Conservation (phyloP, 208 protist species). For the Leptomonas pyrrhocoris region DNA sequence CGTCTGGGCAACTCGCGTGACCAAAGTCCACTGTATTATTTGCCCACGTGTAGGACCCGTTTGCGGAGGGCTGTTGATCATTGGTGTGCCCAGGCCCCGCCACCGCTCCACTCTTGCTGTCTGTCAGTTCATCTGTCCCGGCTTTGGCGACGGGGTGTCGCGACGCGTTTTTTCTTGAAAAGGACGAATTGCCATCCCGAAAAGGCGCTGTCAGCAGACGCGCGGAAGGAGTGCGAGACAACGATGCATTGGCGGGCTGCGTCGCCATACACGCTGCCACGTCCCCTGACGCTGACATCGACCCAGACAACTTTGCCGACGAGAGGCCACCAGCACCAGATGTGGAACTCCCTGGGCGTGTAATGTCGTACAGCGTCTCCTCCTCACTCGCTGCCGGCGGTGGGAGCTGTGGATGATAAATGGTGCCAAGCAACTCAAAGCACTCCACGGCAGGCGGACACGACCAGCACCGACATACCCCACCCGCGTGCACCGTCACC, state of each 20-base stretch:
- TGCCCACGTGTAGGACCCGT: background rate
- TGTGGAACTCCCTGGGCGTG: background rate
- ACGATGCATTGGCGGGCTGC: background rate
- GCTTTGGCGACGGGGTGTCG: background rate
- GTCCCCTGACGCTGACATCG: background rate
- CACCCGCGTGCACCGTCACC: conserved; percentile 47
- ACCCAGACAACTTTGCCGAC: background rate
- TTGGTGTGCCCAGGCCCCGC: background rate
- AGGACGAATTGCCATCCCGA: background rate
- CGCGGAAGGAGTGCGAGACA: background rate
- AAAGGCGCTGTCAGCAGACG: conserved; percentile 8
- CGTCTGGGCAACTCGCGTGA: background rate
- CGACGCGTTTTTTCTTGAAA: background rate
- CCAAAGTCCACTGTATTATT: background rate
- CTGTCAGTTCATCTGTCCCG: background rate
- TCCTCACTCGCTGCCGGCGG: background rate
- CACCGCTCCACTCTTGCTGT: background rate
- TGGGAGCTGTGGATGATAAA: conserved; percentile 29
- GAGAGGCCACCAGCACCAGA: background rate
- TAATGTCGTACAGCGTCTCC: background rate
- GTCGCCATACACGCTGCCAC: background rate
- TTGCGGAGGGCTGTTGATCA: background rate
- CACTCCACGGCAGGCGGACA: conserved; percentile 49
- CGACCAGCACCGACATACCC: conserved; percentile 56
- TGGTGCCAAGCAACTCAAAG: conserved; percentile 37